Conservation (phyloP, 257 asterid genomes). For the Vinca minor region DNA sequence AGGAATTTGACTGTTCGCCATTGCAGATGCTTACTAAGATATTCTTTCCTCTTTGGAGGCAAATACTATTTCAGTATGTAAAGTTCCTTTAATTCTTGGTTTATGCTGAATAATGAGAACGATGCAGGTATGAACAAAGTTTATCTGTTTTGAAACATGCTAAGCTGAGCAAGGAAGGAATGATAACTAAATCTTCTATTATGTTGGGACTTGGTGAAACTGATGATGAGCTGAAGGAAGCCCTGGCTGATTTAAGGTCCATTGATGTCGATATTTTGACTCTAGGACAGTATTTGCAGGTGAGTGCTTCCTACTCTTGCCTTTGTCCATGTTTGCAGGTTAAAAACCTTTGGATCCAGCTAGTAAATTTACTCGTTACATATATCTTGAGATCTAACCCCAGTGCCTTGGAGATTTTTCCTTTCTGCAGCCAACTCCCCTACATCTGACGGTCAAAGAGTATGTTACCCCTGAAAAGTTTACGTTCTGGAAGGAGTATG, state of each 20-base stretch:
- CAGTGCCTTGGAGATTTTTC: background rate
- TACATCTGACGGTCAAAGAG: slow-evolving; percentile 91
- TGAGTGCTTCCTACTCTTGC: slow-evolving; percentile 19
- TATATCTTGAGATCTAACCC: slow-evolving; percentile 5
- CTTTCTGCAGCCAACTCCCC: slow-evolving; percentile 83
- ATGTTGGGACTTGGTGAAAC: slow-evolving; percentile 99
- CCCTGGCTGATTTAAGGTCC: slow-evolving; percentile 86
- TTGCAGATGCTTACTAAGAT: background rate
- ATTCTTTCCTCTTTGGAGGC: background rate
- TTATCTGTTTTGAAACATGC: slow-evolving; percentile 84
- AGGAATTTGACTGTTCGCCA: background rate
- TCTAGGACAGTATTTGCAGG: slow-evolving; percentile 92
- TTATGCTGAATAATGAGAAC: slow-evolving; percentile 14
- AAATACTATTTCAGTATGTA: background rate
- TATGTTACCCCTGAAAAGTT: slow-evolving; percentile 83
- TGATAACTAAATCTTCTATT: slow-evolving; percentile 85
- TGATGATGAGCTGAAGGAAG: slow-evolving; percentile 79
- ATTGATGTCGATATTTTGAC: slow-evolving; percentile 90
- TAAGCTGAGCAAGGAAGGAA: slow-evolving; percentile 67
- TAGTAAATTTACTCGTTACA: background rate
- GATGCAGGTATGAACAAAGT: slow-evolving; percentile 82
- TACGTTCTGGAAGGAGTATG: slow-evolving; percentile 89
- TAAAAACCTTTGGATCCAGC: background rate
- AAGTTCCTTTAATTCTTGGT: background rate
- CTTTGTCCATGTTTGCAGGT: background rate